Percentiles rank a stretch among this genome's conserved stretches.
Evolutionary conservation across 768 basidiomycete genomes (phyloP).

Genomic region (Trametes coccinea): DNA sequence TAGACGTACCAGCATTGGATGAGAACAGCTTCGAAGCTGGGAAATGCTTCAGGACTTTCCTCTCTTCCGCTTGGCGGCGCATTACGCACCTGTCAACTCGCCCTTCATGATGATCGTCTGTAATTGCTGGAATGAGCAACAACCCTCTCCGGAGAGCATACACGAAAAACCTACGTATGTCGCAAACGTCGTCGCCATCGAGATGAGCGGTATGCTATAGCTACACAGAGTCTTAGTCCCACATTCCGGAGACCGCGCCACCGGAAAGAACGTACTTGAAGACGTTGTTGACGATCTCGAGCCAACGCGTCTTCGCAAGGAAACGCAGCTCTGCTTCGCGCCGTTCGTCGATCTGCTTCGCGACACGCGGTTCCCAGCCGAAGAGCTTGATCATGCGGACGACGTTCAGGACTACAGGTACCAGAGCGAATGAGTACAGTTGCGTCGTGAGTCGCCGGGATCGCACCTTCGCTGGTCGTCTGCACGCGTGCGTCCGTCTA

Average conservation of each 20-base stretch:
- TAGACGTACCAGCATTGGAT: constrained; percentile 30
- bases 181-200: constrained; percentile 66
- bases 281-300: constrained; percentile 46
- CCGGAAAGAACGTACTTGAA: constrained; percentile 39
- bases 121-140: background rate
- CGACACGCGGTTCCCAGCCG: constrained; percentile 47
- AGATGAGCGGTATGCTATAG: constrained; percentile 58
- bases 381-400: constrained; percentile 54
- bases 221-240: constrained; percentile 32
- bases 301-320: constrained; percentile 53
- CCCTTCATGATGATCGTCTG: constrained; percentile 41
- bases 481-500: constrained; percentile 51
- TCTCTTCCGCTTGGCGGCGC: background rate
- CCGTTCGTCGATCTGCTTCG: constrained; percentile 51
- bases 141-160: background rate
- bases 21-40: constrained; percentile 39
- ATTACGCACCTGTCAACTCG: constrained; percentile 33
- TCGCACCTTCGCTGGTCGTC: background rate
- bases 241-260: background rate
- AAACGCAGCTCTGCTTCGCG: constrained; percentile 61
- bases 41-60: background rate
- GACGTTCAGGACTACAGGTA: constrained; percentile 34
- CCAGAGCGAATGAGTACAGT: background rate
- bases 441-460: no score
- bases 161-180: constrained; percentile 47